Conservation (phyloP, 2,329 filamentous ascomycete species). For the Aspergillus udagawae region DNA sequence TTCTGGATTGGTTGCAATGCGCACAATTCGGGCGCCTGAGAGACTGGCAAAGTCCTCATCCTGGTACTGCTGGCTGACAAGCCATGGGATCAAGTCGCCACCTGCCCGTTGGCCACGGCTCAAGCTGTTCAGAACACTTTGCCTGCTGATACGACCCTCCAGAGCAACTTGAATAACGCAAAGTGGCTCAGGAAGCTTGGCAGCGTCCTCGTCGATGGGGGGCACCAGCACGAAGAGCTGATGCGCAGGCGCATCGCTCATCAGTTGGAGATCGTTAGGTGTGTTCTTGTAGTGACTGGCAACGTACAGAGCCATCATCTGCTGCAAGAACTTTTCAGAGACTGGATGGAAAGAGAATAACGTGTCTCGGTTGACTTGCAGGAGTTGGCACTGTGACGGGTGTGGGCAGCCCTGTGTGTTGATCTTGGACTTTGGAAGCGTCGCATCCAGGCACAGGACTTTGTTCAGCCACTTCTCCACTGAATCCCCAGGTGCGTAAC, state of each 20-base stretch:
- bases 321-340: slow-evolving; percentile 93
- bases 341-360: slow-evolving; percentile 97
- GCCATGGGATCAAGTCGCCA: slow-evolving; percentile 94
- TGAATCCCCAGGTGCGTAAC: slow-evolving; percentile 83
- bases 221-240: slow-evolving; percentile 92
- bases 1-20: slow-evolving; percentile 94
- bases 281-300: slow-evolving; percentile 98
- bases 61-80: slow-evolving; percentile 96
- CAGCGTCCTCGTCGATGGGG: slow-evolving; percentile 71
- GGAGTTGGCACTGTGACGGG: slow-evolving; percentile 83
- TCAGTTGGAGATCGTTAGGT: slow-evolving; percentile 94
- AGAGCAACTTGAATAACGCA: slow-evolving; percentile 92
- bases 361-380: slow-evolving; percentile 93
- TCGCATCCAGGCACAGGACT: slow-evolving; percentile 88
- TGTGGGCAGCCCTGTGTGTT: slow-evolving; percentile 78
- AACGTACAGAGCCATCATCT: slow-evolving; percentile 97
- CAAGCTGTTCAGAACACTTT: slow-evolving; percentile 86
- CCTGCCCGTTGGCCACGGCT: slow-evolving; percentile 83
- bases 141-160: slow-evolving; percentile 89
- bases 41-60: slow-evolving; percentile 93
- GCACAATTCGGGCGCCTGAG: slow-evolving; percentile 85
- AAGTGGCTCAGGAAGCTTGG: slow-evolving; percentile 82
- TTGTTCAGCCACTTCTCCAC: slow-evolving; percentile 97
- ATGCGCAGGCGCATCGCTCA: slow-evolving; percentile 96
- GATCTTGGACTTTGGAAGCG: slow-evolving; percentile 71